Conservation (phyloP, 176 grass and related monocot species). For the Chrysopogon serrulatus region DNA sequence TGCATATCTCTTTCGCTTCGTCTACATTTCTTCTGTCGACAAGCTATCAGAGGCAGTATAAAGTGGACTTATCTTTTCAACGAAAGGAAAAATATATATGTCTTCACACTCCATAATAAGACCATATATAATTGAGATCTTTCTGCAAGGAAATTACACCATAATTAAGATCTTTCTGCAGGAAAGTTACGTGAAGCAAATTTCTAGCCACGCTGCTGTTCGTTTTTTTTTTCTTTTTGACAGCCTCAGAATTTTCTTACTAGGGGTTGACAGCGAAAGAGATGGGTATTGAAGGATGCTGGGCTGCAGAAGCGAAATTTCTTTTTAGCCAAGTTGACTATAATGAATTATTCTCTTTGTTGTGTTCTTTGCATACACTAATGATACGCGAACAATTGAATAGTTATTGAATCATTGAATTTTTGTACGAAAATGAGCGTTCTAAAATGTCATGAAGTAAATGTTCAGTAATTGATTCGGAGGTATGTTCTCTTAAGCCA, state of each 20-base stretch:
- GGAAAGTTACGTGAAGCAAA: not conserved
- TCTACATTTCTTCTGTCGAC: not conserved
- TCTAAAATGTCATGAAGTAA: no score
- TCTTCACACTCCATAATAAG: no score
- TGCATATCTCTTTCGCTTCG: conserved; percentile 28
- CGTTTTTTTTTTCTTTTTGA: not conserved
- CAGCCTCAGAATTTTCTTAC: not conserved
- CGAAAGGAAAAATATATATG: conserved; percentile 3
- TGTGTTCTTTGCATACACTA: no score
- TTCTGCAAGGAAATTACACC: not conserved
- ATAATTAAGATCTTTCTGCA: not conserved
- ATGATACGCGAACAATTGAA: no score
- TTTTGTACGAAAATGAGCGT: no score
- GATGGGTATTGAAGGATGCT: not conserved
- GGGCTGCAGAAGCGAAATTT: not conserved
- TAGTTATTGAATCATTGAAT: no score
- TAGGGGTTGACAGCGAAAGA: not conserved
- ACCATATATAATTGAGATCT: not conserved
- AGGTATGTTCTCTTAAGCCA: no score
- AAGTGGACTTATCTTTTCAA: conserved; percentile 14
- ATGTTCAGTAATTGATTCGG: no score
- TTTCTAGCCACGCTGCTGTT: not conserved
- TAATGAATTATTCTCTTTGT: no score
- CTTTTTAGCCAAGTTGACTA: no score
- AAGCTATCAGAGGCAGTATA: conserved; percentile 20